Evolutionary conservation across 495 filamentous ascomycete species (phyloP).

Genomic region (Aspergillus bridgeri): DNA sequence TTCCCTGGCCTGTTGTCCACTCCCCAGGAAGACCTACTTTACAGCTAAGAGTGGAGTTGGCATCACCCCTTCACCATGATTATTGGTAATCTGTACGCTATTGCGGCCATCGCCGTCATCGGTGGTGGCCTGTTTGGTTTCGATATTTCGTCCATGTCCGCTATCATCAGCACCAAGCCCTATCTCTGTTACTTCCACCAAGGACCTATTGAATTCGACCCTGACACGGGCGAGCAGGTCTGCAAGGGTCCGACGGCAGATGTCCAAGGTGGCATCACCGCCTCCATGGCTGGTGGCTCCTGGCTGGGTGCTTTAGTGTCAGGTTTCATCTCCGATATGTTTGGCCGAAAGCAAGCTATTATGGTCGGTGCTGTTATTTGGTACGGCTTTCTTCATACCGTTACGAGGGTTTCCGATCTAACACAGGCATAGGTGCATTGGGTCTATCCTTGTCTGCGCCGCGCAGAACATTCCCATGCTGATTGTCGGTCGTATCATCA

Average conservation of each 20-base stretch:
- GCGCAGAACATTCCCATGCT: slow-evolving; percentile 73
- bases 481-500: slow-evolving; percentile 70
- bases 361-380: slow-evolving; percentile 61
- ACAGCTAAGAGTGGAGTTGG: background rate
- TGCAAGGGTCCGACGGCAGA: slow-evolving; percentile 48
- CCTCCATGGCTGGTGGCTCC: slow-evolving; percentile 72
- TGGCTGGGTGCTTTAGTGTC: slow-evolving; percentile 69
- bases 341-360: slow-evolving; percentile 67
- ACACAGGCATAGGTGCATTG: slow-evolving; percentile 45
- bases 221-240: slow-evolving; percentile 17
- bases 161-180: slow-evolving; percentile 56
- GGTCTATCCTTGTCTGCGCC: slow-evolving; percentile 66
- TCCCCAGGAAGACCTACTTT: background rate
- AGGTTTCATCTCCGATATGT: slow-evolving; percentile 61
- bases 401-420: slow-evolving; percentile 1
- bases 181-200: slow-evolving; percentile 67
- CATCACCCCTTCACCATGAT: slow-evolving; percentile 12
- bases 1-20: slow-evolving; percentile 8
- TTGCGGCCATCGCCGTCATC: slow-evolving; percentile 70
- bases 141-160: slow-evolving; percentile 79
- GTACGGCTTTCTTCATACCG: slow-evolving; percentile 31
- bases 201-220: slow-evolving; percentile 25
- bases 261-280: slow-evolving; percentile 59
- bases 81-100: slow-evolving; percentile 68
- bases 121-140: slow-evolving; percentile 82